Percentiles rank a stretch among this genome's conserved stretches.
These are phyloP conservation scores for Apiospora phragmitis DNA, from an alignment of 2,329 filamentous ascomycete genomes.

Conservation along the genomic window DNA sequence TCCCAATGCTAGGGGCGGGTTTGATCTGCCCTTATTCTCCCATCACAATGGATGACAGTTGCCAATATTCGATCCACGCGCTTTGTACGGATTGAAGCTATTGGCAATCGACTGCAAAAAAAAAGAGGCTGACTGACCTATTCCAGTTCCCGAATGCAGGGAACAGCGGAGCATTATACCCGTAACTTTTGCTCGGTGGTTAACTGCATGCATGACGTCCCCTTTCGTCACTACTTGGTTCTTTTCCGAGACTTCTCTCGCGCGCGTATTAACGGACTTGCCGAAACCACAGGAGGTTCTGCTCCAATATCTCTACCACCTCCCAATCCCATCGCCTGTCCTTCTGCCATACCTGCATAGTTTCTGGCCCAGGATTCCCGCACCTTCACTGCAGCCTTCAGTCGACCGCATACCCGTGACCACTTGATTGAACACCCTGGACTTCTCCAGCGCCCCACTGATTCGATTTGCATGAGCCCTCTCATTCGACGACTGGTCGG, in stretches of 20 bases:
- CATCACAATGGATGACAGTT: neutral
- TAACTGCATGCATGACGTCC: conserved; percentile 16
- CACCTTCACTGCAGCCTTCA: neutral
- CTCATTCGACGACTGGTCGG: conserved; percentile 21
- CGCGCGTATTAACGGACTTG: neutral
- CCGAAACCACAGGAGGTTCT: neutral
- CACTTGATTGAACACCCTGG: neutral
- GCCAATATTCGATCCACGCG: neutral
- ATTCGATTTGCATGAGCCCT: conserved; percentile 21
- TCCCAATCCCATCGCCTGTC: neutral
- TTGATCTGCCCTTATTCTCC: neutral
- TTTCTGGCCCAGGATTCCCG: neutral
- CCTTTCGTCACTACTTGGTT: conserved; percentile 1
- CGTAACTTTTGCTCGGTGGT: neutral
- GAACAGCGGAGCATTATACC: neutral
- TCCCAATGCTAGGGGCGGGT: neutral
- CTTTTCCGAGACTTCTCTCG: neutral
- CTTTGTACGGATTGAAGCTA: neutral
- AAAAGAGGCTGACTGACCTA: neutral
- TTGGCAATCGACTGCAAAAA: neutral
- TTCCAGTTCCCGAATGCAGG: neutral
- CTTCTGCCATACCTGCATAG: neutral
- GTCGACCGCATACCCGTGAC: neutral
- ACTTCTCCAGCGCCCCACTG: neutral
- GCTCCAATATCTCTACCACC: neutral